phyloP scores from a whole-genome alignment of 1,284 basidiomycete species.

The Sporisorium reilianum region DNA sequence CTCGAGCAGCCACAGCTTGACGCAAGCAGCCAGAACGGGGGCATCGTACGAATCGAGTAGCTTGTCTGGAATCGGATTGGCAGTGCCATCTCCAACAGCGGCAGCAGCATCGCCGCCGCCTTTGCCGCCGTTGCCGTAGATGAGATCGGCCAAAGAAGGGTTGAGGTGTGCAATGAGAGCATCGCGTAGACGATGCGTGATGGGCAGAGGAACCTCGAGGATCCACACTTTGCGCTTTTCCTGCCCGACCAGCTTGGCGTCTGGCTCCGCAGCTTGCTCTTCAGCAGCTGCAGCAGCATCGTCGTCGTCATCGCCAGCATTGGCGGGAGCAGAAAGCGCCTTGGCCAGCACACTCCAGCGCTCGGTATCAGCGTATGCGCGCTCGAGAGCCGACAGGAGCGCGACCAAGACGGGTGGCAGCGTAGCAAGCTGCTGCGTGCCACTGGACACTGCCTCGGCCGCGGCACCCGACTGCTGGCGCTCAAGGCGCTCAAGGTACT shows the following conservation, averaged over 20 bases:
- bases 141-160: constrained; percentile 37
- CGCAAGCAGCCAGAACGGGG: constrained; percentile 83
- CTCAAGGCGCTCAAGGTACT: constrained; percentile 53
- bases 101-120: constrained; percentile 12
- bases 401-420: constrained; percentile 82
- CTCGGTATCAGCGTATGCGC: constrained; percentile 76
- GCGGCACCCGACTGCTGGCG: constrained; percentile 22
- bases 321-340: constrained; percentile 6
- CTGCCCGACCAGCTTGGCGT: constrained; percentile 59
- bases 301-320: constrained; percentile 1
- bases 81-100: constrained; percentile 1
- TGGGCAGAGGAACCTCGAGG: constrained; percentile 78
- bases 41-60: constrained; percentile 82
- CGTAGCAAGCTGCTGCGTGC: constrained; percentile 39
- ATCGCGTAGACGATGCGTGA: constrained; percentile 85
- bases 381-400: constrained; percentile 77
- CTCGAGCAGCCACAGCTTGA: constrained; percentile 79
- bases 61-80: constrained; percentile 70
- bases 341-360: constrained; percentile 50
- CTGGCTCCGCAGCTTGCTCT: constrained; percentile 8
- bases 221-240: constrained; percentile 93
- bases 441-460: not conserved
- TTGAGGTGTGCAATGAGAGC: constrained; percentile 74
- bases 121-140: constrained; percentile 27
- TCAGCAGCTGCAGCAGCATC: no score